Percentiles rank a stretch among this genome's conserved stretches.
Conservation (phyloP, 805 yeast genomes). For the Wickerhamomyces chambardii region DNA sequence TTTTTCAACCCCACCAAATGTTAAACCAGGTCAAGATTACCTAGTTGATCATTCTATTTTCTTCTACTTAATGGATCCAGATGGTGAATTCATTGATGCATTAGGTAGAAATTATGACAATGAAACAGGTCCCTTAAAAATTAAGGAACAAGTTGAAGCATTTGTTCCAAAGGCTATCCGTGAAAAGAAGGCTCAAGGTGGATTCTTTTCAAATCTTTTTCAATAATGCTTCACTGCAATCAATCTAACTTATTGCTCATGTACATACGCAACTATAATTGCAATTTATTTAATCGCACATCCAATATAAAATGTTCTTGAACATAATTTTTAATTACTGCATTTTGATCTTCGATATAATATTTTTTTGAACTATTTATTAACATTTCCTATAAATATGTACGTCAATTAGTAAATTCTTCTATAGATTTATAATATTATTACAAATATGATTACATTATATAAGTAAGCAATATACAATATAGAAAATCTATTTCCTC, state of each 20-base stretch:
- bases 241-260: too few species aligned
- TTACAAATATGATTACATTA: background rate
- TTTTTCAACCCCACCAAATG: conserved; percentile 93
- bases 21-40: conserved; percentile 94
- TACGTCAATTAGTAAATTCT: too few species aligned
- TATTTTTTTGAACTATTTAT: too few species aligned
- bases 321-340: too few species aligned
- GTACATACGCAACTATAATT: too few species aligned
- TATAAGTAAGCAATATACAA: conserved; percentile 2
- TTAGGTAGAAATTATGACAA: conserved; percentile 88
- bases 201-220: background rate
- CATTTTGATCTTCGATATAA: too few species aligned
- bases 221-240: too few species aligned
- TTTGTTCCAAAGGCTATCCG: conserved; percentile 68
- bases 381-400: too few species aligned
- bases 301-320: too few species aligned
- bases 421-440: too few species aligned
- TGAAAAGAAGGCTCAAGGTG: conserved; percentile 45
- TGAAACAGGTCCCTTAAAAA: conserved; percentile 66
- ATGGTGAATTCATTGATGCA: conserved; percentile 91
- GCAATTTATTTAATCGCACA: too few species aligned
- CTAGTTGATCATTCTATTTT: conserved; percentile 96
- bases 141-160: conserved; percentile 64
- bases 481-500: too few species aligned
- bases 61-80: conserved; percentile 97